Conservation (phyloP, 73 alveolate genomes). For the Tetrahymena borealis region DNA sequence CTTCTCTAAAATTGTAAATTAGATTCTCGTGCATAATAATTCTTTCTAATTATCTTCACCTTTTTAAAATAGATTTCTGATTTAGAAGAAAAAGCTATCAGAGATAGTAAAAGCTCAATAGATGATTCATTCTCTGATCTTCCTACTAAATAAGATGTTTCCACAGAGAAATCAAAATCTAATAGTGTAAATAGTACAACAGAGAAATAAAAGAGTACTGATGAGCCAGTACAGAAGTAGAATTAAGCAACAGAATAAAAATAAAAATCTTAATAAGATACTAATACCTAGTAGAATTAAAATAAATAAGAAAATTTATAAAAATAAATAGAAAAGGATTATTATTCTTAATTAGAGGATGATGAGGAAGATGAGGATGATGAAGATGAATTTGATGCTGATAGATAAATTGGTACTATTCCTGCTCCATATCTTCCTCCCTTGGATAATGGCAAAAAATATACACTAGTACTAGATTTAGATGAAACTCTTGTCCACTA, state of each 20-base stretch:
- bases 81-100: background rate
- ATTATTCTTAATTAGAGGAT: background rate
- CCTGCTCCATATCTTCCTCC: background rate
- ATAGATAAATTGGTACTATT: background rate
- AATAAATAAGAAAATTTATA: background rate
- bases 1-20: background rate
- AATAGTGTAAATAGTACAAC: background rate
- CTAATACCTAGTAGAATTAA: background rate
- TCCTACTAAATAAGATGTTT: background rate
- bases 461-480: slow-evolving; percentile 76
- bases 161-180: background rate
- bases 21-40: background rate
- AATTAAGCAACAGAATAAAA: background rate
- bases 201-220: background rate
- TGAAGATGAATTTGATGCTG: background rate
- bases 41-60: background rate
- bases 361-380: background rate
- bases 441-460: background rate
- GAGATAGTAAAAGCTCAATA: background rate
- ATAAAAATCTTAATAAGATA: background rate
- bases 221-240: background rate
- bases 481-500: slow-evolving; percentile 87
- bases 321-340: background rate
- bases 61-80: background rate
- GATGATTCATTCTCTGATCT: background rate